Conservation (phyloP, 169 alveolate species). For the Cryptosporidium tyzzeri region DNA sequence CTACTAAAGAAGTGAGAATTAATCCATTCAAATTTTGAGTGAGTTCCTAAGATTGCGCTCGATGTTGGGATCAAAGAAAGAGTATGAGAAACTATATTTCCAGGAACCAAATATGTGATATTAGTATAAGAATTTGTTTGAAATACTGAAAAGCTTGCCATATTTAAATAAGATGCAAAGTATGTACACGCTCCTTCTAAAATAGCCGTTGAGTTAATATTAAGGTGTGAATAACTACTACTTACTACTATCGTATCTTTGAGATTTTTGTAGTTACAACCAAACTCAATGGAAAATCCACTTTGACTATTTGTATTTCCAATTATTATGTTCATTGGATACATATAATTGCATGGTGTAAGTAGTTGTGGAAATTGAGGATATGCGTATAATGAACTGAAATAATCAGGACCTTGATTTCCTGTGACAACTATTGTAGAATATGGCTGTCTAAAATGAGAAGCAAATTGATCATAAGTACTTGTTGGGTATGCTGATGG, state of each 20-base stretch:
- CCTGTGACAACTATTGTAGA: constrained; percentile 38
- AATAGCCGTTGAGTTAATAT: constrained; percentile 54
- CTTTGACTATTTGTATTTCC: constrained; percentile 65
- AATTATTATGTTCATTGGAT: constrained; percentile 48
- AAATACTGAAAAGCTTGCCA: constrained; percentile 64
- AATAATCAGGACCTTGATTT: constrained; percentile 69
- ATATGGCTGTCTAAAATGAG: constrained; percentile 67
- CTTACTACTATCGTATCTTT: constrained; percentile 18
- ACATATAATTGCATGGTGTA: constrained; percentile 64
- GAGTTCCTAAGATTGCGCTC: constrained; percentile 42
- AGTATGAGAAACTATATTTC: constrained; percentile 47
- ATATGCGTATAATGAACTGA: constrained; percentile 45
- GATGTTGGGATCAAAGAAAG: constrained; percentile 63
- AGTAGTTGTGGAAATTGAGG: constrained; percentile 60
- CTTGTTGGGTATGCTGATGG: constrained; percentile 47
- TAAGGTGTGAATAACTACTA: constrained; percentile 30
- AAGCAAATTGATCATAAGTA: constrained; percentile 39
- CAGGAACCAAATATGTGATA: constrained; percentile 65
- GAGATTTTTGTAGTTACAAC: constrained; percentile 15
- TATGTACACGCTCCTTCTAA: constrained; percentile 73
- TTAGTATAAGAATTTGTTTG: constrained; percentile 55
- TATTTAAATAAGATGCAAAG: constrained; percentile 60
- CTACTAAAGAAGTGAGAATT: constrained; percentile 48
- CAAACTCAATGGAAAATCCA: constrained; percentile 60
- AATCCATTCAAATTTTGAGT: constrained; percentile 51